Conservation (phyloP, 2,329 filamentous ascomycete species). For the Rhynchosporium secalis region DNA sequence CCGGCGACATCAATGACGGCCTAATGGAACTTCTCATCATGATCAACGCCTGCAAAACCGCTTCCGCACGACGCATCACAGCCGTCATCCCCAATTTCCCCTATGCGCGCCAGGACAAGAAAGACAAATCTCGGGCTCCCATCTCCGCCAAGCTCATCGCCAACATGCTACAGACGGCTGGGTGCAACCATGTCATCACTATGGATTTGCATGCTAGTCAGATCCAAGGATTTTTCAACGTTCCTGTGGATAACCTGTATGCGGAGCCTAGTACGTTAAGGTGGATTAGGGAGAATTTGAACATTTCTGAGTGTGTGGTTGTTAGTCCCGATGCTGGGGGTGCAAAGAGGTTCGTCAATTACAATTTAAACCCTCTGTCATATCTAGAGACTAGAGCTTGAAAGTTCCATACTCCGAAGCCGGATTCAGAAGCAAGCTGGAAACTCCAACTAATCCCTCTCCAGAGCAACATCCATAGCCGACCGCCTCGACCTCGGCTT, state of each 20-base stretch:
- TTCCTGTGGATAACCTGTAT: slow-evolving; percentile 76
- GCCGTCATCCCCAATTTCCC: slow-evolving; percentile 96
- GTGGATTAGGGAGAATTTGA: slow-evolving; percentile 87
- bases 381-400: background rate
- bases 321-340: slow-evolving; percentile 94
- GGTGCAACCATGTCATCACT: slow-evolving; percentile 90
- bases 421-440: no score
- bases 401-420: background rate
- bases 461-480: slow-evolving; percentile 83
- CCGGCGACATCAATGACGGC: slow-evolving; percentile 95
- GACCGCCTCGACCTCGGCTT: slow-evolving; percentile 89
- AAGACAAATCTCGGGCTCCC: slow-evolving; percentile 92
- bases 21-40: slow-evolving; percentile 98
- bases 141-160: slow-evolving; percentile 95
- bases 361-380: no score
- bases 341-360: slow-evolving; percentile 69
- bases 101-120: slow-evolving; percentile 96
- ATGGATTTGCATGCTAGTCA: slow-evolving; percentile 95
- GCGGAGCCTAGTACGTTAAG: slow-evolving; percentile 89
- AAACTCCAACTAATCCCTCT: no score
- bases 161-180: slow-evolving; percentile 95
- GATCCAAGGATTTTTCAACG: slow-evolving; percentile 95
- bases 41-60: slow-evolving; percentile 91
- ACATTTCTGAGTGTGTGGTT: slow-evolving; percentile 82
- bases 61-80: slow-evolving; percentile 85